A percentile compares a stretch with the other conserved stretches of the same genome.
phyloP scores from a whole-genome alignment of 805 yeast genomes.

The Saccharomycopsis capsularis region DNA sequence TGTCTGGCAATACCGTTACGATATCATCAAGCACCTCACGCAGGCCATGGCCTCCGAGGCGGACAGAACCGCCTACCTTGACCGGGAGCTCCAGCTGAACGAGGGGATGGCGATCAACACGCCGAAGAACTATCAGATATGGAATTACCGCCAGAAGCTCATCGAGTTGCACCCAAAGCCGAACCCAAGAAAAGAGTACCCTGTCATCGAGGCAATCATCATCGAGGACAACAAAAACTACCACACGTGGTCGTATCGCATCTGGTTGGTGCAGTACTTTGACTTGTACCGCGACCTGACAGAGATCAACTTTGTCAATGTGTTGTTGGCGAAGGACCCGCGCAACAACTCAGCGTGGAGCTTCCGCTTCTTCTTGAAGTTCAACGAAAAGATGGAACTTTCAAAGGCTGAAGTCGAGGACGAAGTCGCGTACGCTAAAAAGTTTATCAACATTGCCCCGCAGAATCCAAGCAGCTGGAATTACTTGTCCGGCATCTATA shows the following conservation, averaged over 20 bases:
- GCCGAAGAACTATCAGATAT: slow-evolving; percentile 93
- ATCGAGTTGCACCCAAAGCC: slow-evolving; percentile 34
- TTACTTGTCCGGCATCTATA: slow-evolving; percentile 58
- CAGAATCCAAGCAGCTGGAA: slow-evolving; percentile 86
- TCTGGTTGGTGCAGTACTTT: slow-evolving; percentile 68
- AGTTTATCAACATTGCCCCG: slow-evolving; percentile 53
- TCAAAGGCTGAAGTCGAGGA: slow-evolving; percentile 26
- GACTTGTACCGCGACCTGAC: slow-evolving; percentile 35
- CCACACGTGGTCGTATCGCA: slow-evolving; percentile 92
- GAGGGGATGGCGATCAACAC: slow-evolving; percentile 66
- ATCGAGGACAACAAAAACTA: slow-evolving; percentile 82
- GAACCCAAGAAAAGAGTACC: slow-evolving; percentile 50
- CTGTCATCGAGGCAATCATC: slow-evolving; percentile 60
- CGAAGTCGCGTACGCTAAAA: slow-evolving; percentile 50
- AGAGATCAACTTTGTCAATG: slow-evolving; percentile 48
- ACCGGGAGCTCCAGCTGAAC: slow-evolving; percentile 70
- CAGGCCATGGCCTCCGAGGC: slow-evolving; percentile 25
- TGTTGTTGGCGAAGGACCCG: slow-evolving; percentile 52
- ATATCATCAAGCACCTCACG: slow-evolving; percentile 37
- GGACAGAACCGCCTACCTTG: slow-evolving; percentile 21
- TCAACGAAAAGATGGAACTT: slow-evolving; percentile 17
- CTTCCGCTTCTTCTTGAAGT: slow-evolving; percentile 58
- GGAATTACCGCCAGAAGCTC: slow-evolving; percentile 82
- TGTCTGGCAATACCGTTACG: slow-evolving; percentile 69
- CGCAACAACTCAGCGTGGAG: slow-evolving; percentile 93